These are phyloP conservation scores for Ceriops zippeliana DNA, from an alignment of 345 rosid genomes.

Conservation along the genomic window DNA sequence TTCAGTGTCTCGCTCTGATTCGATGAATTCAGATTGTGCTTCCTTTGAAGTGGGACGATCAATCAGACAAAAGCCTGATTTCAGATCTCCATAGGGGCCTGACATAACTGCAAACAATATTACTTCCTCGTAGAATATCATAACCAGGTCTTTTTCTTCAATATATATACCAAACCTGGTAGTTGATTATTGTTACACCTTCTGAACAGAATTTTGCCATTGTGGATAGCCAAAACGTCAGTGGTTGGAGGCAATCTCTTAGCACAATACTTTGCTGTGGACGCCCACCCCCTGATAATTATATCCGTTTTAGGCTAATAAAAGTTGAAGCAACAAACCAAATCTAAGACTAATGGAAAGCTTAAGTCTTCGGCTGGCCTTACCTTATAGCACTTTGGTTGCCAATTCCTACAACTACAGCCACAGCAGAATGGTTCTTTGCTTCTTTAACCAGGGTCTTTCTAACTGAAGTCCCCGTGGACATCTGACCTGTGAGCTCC, in stretches of 20 bases:
- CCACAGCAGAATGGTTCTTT: constrained; percentile 47
- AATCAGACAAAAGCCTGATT: constrained; percentile 37
- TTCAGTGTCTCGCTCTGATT: constrained; percentile 45
- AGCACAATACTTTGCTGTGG: constrained; percentile 65
- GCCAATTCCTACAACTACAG: constrained; percentile 63
- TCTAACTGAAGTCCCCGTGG: constrained; percentile 50
- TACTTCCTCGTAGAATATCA: constrained; percentile 3
- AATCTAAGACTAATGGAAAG: constrained; percentile 3
- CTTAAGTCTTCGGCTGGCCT: constrained; percentile 12
- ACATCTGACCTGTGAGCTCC: constrained; percentile 50
- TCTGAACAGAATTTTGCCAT: constrained; percentile 62
- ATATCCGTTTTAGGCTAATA: constrained; percentile 37
- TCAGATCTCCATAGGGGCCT: constrained; percentile 48
- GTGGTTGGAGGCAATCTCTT: constrained; percentile 61
- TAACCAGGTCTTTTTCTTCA: background rate
- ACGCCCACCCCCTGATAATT: constrained; percentile 43
- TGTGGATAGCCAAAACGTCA: constrained; percentile 67
- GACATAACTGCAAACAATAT: constrained; percentile 20
- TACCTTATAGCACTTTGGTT: constrained; percentile 51
- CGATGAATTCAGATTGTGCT: constrained; percentile 40
- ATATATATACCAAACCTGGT: constrained; percentile 51
- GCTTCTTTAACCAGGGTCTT: constrained; percentile 66
- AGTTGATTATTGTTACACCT: constrained; percentile 51
- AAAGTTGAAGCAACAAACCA: constrained; percentile 16
- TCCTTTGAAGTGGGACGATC: constrained; percentile 28